Percentiles rank a stretch among this genome's conserved stretches.
Evolutionary conservation across 129 eudicot genomes (phyloP).

Genomic region (Helianthus tuberosus): DNA sequence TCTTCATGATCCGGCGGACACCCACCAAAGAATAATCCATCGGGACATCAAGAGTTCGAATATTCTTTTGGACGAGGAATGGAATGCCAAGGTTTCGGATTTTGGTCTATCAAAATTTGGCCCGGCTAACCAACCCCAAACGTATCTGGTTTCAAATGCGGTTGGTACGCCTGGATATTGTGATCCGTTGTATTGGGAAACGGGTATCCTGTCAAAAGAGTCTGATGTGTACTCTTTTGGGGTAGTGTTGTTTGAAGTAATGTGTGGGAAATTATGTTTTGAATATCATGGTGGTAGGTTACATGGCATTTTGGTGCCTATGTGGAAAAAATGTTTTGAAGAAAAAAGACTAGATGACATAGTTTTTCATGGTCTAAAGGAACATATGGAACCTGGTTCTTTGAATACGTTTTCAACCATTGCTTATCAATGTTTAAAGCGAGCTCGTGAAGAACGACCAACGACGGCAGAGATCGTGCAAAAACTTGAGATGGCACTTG

Average conservation of each 20-base stretch:
- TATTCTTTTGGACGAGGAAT: neutral
- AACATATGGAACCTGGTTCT: neutral
- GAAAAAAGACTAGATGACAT: neutral
- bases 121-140: conserved; percentile 14
- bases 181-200: conserved; percentile 1
- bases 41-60: conserved; percentile 17
- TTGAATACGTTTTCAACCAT: neutral
- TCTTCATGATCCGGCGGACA: conserved; percentile 8
- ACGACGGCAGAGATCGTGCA: neutral
- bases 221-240: conserved; percentile 18
- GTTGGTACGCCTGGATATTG: conserved; percentile 16
- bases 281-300: neutral
- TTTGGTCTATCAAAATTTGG: conserved; percentile 13
- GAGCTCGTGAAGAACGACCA: conserved; percentile 3
- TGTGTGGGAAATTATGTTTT: neutral
- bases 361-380: neutral
- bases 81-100: conserved; percentile 12
- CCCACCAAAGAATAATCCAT: conserved; percentile 12
- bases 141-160: neutral
- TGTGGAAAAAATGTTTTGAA: neutral
- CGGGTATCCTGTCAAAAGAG: neutral
- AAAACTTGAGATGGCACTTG: conserved; percentile 6
- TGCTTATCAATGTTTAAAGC: neutral
- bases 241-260: conserved; percentile 2
- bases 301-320: neutral